These are phyloP conservation scores for Endocalyx cinctus DNA, from an alignment of 2,329 filamentous ascomycete species.

Conservation along the genomic window DNA sequence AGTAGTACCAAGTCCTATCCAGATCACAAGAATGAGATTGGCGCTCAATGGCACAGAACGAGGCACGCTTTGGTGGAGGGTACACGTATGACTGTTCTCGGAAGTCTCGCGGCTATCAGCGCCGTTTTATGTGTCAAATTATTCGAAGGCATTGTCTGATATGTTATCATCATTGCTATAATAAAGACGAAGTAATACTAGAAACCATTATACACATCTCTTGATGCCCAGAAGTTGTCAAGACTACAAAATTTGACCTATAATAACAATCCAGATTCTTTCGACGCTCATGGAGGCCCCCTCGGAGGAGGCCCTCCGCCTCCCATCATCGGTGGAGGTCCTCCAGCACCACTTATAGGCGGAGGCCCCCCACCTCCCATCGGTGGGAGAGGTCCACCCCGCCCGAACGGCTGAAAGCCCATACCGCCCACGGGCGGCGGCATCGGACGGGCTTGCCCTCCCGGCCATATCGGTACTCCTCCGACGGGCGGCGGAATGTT, in stretches of 20 bases:
- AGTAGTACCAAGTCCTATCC: too few species aligned
- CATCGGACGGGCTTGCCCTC: conserved; percentile 1
- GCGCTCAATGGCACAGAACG: conserved; percentile 17
- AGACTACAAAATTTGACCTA: too few species aligned
- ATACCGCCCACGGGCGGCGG: conserved; percentile 13
- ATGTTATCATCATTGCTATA: conserved; percentile 1
- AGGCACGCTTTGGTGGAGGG: conserved; percentile 40
- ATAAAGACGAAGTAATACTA: not conserved
- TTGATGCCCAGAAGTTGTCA: too few species aligned
- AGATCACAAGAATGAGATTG: too few species aligned
- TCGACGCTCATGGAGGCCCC: too few species aligned
- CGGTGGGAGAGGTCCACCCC: conserved; percentile 16
- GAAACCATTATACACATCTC: conserved; percentile 1
- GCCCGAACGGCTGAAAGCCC: conserved; percentile 10
- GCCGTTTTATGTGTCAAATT: conserved; percentile 50
- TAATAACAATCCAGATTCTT: too few species aligned
- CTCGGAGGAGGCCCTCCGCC: too few species aligned
- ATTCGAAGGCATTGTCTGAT: conserved; percentile 31
- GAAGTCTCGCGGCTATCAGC: conserved; percentile 51
- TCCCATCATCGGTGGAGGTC: conserved; percentile 3
- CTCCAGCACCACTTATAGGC: conserved; percentile 1
- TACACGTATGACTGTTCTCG: conserved; percentile 52
- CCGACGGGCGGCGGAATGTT: conserved; percentile 13
- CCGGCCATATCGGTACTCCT: too few species aligned
- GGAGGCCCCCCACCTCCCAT: conserved; percentile 3